phyloP scores from a whole-genome alignment of 2,329 filamentous ascomycete genomes.

The Venturiaceae sp. region DNA sequence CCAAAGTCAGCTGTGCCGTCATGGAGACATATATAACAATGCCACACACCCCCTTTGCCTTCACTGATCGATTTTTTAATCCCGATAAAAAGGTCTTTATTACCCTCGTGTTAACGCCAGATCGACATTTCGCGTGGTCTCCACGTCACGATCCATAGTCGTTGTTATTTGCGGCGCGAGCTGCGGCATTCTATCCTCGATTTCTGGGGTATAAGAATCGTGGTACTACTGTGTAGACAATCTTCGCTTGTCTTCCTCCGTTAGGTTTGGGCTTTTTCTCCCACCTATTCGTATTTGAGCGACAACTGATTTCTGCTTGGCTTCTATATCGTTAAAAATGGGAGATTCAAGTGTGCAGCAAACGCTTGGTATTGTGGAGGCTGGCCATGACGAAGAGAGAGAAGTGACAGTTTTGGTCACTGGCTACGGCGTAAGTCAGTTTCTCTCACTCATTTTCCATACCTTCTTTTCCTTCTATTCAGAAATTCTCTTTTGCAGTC shows the following conservation, averaged over 20 bases:
- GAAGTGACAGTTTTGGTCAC: conserved; percentile 7
- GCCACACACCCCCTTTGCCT: not conserved
- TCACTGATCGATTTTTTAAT: not conserved
- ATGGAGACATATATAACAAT: not conserved
- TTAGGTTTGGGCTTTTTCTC: not conserved
- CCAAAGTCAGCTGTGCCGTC: not conserved
- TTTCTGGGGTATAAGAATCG: not conserved
- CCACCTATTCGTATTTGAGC: too few relatives aligned
- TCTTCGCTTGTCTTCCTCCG: not conserved
- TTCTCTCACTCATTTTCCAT: not conserved
- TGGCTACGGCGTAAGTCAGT: conserved; percentile 6
- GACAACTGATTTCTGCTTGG: not conserved
- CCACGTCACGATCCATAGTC: too few relatives aligned
- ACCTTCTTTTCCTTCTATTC: not conserved
- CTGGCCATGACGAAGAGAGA: not conserved
- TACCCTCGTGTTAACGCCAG: not conserved
- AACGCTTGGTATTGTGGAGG: not conserved
- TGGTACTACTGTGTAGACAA: not conserved
- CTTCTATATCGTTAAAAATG: not conserved
- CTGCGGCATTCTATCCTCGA: not conserved
- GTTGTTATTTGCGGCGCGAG: not conserved
- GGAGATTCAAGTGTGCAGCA: not conserved
- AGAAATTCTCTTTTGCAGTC: too few relatives aligned
- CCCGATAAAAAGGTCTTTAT: not conserved
- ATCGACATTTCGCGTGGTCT: not conserved